Conservation (phyloP, 345 rosid species). For the Lepidium didymum region DNA sequence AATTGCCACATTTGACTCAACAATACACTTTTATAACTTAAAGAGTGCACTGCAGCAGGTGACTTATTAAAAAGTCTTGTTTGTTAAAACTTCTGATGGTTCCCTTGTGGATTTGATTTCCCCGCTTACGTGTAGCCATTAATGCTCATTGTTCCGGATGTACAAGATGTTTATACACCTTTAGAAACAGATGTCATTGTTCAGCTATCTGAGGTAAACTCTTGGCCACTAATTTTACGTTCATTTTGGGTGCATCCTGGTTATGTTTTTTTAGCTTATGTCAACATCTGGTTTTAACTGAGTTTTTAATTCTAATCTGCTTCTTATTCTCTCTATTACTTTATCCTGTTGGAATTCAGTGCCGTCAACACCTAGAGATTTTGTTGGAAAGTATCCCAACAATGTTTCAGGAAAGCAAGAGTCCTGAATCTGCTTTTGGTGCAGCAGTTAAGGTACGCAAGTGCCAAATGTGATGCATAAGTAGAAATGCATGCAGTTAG, state of each 20-base stretch:
- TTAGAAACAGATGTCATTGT: constrained; percentile 86
- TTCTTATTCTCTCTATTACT: neutral
- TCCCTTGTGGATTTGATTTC: constrained; percentile 5
- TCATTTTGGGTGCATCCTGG: neutral
- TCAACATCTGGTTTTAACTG: neutral
- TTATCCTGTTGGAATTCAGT: constrained; percentile 39
- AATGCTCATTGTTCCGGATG: constrained; percentile 97
- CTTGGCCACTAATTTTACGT: constrained; percentile 2
- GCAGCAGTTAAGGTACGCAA: constrained; percentile 83
- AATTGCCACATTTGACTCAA: constrained; percentile 92
- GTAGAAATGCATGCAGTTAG: neutral
- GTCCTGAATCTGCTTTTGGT: constrained; percentile 96
- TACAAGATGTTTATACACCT: constrained; percentile 97
- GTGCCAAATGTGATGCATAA: constrained; percentile 3
- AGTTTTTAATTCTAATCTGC: neutral
- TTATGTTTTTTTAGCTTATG: neutral
- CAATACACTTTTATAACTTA: constrained; percentile 91
- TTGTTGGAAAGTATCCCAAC: constrained; percentile 91
- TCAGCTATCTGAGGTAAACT: constrained; percentile 80
- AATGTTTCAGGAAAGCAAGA: constrained; percentile 80
- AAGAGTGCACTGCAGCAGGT: constrained; percentile 98
- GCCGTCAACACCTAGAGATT: constrained; percentile 90
- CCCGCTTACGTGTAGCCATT: constrained; percentile 61
- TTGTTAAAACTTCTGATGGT: neutral
- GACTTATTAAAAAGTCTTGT: neutral